These are phyloP conservation scores for Dactylellina drechsleri DNA, from an alignment of 2,329 filamentous ascomycete genomes.

Conservation along the genomic window DNA sequence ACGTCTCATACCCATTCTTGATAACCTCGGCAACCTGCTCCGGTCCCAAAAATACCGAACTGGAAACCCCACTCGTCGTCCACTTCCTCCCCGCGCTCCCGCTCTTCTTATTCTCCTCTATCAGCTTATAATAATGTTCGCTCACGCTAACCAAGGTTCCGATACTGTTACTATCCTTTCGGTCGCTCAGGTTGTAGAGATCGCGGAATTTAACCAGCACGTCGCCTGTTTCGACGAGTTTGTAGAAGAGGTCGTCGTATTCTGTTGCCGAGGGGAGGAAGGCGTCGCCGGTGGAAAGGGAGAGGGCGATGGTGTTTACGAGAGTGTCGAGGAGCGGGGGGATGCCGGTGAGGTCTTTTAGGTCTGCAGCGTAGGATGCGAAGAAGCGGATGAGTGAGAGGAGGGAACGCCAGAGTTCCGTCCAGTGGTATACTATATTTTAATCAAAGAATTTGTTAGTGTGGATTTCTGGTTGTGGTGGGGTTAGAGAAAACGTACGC, in stretches of 20 bases:
- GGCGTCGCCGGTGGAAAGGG: slow-evolving; percentile 84
- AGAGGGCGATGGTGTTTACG: slow-evolving; percentile 83
- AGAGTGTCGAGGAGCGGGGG: slow-evolving; percentile 78
- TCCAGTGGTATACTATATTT: slow-evolving; percentile 80
- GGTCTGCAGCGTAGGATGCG: slow-evolving; percentile 82
- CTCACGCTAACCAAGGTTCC: slow-evolving; percentile 84
- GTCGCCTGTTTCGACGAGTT: slow-evolving; percentile 90
- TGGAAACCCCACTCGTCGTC: slow-evolving; percentile 42
- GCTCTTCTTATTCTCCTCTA: slow-evolving; percentile 69
- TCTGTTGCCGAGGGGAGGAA: slow-evolving; percentile 87
- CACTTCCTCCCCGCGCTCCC: slow-evolving; percentile 66
- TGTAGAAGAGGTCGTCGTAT: slow-evolving; percentile 98
- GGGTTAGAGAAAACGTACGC: slow-evolving; percentile 58
- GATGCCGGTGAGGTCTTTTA: slow-evolving; percentile 76
- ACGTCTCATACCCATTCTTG: slow-evolving; percentile 93
- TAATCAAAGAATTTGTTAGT: slow-evolving; percentile 20
- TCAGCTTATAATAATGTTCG: slow-evolving; percentile 84
- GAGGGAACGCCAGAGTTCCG: slow-evolving; percentile 89
- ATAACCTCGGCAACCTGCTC: slow-evolving; percentile 89
- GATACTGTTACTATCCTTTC: slow-evolving; percentile 74
- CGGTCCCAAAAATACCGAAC: slow-evolving; percentile 70
- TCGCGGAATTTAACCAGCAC: slow-evolving; percentile 83
- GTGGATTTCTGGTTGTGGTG: slow-evolving; percentile 6
- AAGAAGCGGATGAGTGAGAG: slow-evolving; percentile 90
- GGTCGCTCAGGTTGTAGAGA: slow-evolving; percentile 72